Percentiles rank a stretch among this genome's conserved stretches.
Evolutionary conservation across 768 basidiomycete species (phyloP).

Genomic region (Fibroporia radiculosa): DNA sequence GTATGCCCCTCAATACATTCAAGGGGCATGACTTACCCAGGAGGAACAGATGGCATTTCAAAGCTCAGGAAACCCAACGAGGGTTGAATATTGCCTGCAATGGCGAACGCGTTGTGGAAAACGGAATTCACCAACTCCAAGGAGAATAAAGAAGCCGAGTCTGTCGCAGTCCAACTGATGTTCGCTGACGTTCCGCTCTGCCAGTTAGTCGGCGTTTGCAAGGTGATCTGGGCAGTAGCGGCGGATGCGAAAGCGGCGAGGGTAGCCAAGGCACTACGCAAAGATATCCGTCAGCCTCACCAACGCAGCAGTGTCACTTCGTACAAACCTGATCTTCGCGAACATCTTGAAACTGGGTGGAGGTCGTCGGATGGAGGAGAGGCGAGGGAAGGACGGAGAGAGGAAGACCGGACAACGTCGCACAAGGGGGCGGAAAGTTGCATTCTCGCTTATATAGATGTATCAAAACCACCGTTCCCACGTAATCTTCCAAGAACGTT

Average conservation of each 20-base stretch:
- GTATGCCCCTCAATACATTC: too few relatives aligned
- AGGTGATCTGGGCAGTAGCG: constrained; percentile 29
- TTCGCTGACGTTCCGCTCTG: constrained; percentile 29
- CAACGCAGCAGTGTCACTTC: not conserved
- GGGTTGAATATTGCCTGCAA: constrained; percentile 47
- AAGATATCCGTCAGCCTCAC: not conserved
- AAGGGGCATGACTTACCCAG: constrained; percentile 35
- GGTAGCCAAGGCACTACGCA: constrained; percentile 29
- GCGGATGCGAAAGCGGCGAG: constrained; percentile 39
- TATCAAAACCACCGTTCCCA: constrained; percentile 1
- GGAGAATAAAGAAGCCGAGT: constrained; percentile 34
- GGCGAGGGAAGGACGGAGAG: constrained; percentile 2
- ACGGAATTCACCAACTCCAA: constrained; percentile 38
- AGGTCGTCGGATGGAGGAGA: constrained; percentile 8
- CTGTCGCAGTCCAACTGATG: constrained; percentile 40
- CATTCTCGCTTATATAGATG: not conserved
- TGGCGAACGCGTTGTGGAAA: constrained; percentile 48
- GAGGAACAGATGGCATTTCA: constrained; percentile 38
- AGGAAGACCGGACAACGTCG: not conserved
- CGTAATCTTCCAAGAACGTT: constrained; percentile 1
- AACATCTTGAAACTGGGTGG: constrained; percentile 34
- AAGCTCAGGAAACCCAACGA: constrained; percentile 27
- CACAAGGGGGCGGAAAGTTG: not conserved
- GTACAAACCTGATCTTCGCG: constrained; percentile 38
- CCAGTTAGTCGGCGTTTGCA: constrained; percentile 25